Percentiles rank a stretch among this genome's conserved stretches.
Conservation (phyloP, 441 rosid genomes). For the Gossypium trilobum region DNA sequence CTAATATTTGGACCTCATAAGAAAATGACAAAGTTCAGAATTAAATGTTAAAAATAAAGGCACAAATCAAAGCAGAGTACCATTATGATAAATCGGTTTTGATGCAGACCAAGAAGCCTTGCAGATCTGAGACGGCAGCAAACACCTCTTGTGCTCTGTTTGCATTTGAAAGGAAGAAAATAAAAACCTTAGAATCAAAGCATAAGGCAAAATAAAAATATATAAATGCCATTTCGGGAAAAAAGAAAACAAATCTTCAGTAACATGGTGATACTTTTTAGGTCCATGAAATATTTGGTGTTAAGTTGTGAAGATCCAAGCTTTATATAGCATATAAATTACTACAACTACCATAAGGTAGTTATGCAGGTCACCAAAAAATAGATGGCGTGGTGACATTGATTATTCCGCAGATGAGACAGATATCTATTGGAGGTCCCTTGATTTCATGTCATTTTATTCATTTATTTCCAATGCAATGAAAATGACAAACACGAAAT, state of each 20-base stretch:
- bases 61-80: background rate
- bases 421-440: background rate
- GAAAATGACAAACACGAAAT: background rate
- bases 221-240: background rate
- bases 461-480: background rate
- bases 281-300: background rate
- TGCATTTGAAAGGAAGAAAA: slow-evolving; percentile 14
- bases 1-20: background rate
- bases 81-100: background rate
- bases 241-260: background rate
- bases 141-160: slow-evolving; percentile 83
- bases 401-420: background rate
- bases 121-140: slow-evolving; percentile 93
- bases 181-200: slow-evolving; percentile 1
- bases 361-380: background rate
- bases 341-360: background rate
- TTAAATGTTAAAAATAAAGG: background rate
- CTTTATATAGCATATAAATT: background rate
- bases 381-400: background rate
- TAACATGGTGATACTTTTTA: background rate
- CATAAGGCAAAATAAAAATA: background rate
- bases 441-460: background rate
- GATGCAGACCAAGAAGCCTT: slow-evolving; percentile 74
- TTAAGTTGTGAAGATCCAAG: background rate
- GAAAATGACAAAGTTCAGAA: background rate